A percentile compares a stretch with the other conserved stretches of the same genome.
Evolutionary conservation across 768 basidiomycete genomes (phyloP).

Genomic region (Trametes punicea): DNA sequence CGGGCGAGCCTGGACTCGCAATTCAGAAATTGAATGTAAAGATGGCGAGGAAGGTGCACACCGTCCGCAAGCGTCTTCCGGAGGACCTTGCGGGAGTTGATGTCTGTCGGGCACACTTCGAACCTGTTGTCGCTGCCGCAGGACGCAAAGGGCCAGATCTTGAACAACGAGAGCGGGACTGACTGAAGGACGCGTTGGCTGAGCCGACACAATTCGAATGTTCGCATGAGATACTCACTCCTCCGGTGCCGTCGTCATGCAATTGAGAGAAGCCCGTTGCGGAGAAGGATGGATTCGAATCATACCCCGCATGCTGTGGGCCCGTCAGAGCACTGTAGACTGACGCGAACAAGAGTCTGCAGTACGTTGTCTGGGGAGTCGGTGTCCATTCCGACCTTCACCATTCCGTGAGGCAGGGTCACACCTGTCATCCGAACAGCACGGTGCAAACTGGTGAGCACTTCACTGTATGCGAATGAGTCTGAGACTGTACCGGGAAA

Average conservation of each 20-base stretch:
- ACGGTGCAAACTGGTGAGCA: no score
- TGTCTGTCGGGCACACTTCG: slow-evolving; percentile 46
- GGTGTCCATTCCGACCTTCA: slow-evolving; percentile 65
- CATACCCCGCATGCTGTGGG: slow-evolving; percentile 37
- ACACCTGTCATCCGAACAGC: slow-evolving; percentile 43
- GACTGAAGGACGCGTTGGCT: slow-evolving; percentile 30
- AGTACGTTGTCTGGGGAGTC: slow-evolving; percentile 38
- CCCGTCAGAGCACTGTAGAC: slow-evolving; percentile 6
- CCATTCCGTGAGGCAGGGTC: slow-evolving; percentile 67
- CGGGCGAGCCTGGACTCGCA: slow-evolving; percentile 42
- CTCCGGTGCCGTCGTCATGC: slow-evolving; percentile 60
- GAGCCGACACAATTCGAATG: not conserved
- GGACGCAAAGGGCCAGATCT: slow-evolving; percentile 49
- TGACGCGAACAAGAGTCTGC: not conserved
- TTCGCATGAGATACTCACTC: slow-evolving; percentile 27
- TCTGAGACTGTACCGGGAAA: no score
- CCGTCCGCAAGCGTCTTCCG: slow-evolving; percentile 50
- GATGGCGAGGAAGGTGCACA: slow-evolving; percentile 14
- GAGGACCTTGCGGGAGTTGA: slow-evolving; percentile 43
- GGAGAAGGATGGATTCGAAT: slow-evolving; percentile 30
- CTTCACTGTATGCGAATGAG: no score
- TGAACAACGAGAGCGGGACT: slow-evolving; percentile 58
- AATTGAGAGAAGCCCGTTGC: slow-evolving; percentile 59
- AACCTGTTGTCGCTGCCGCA: slow-evolving; percentile 41
- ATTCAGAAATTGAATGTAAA: not conserved